Conservation (phyloP, 1,284 basidiomycete genomes). For the Chondrostereum purpureum region DNA sequence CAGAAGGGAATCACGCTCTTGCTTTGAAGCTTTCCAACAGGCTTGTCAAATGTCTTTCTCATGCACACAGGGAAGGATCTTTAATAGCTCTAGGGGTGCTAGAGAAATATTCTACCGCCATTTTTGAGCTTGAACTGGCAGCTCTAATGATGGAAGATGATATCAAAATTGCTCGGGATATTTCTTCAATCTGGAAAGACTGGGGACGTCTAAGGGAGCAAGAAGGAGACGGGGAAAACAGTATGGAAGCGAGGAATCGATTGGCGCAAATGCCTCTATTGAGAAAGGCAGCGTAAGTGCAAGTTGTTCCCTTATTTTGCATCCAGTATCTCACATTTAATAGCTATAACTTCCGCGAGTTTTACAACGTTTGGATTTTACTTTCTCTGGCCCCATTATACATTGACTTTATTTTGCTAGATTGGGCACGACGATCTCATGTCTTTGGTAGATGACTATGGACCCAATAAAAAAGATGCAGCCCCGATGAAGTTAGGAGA, state of each 20-base stretch:
- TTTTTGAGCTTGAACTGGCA: neutral
- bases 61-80: slow-evolving; percentile 1
- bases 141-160: neutral
- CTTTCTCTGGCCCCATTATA: neutral
- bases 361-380: neutral
- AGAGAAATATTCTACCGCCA: neutral
- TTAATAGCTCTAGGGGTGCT: neutral
- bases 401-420: neutral
- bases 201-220: neutral
- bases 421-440: neutral
- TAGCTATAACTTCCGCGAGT: neutral
- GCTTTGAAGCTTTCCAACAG: slow-evolving; percentile 8
- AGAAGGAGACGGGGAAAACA: neutral
- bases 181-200: neutral
- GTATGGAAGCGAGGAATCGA: neutral
- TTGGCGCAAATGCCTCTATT: neutral
- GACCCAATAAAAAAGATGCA: neutral
- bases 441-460: slow-evolving; percentile 1
- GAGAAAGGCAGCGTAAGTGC: neutral
- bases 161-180: neutral
- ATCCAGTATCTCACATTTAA: neutral
- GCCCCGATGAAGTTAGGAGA: neutral
- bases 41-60: slow-evolving; percentile 10
- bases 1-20: slow-evolving; percentile 3
- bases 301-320: neutral